phyloP scores from a whole-genome alignment of 2,329 filamentous ascomycete genomes.

The Huntiella abstrusa region DNA sequence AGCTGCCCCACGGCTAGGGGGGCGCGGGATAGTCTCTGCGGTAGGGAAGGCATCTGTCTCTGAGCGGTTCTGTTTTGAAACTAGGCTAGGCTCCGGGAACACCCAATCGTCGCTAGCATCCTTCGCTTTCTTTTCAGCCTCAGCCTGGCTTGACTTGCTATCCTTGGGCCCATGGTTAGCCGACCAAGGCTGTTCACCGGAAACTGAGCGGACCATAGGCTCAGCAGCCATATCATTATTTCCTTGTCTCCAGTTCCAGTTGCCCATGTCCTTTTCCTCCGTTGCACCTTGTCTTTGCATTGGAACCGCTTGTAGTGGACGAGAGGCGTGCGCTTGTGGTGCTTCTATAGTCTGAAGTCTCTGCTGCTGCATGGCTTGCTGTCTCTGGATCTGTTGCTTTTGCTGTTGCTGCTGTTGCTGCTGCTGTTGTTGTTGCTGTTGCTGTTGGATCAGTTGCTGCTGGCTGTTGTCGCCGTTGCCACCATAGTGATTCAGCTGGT shows the following conservation, averaged over 20 bases:
- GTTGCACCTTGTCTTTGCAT: constrained; percentile 13
- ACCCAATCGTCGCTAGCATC: constrained; percentile 73
- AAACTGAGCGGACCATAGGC: constrained; percentile 34
- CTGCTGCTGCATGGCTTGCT: constrained; percentile 27
- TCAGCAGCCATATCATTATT: constrained; percentile 23
- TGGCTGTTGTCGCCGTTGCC: neutral
- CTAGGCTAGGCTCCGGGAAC: constrained; percentile 63
- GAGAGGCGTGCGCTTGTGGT: too few relatives aligned
- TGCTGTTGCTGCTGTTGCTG: constrained; percentile 10
- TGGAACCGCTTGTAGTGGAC: neutral
- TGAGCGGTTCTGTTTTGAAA: constrained; percentile 38
- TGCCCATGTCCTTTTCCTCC: constrained; percentile 12
- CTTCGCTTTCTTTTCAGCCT: constrained; percentile 6
- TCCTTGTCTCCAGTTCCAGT: constrained; percentile 15
- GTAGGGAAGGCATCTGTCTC: constrained; percentile 79
- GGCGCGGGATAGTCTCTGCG: constrained; percentile 64
- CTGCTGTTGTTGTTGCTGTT: constrained; percentile 1
- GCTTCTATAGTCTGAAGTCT: constrained; percentile 19
- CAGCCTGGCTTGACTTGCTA: neutral
- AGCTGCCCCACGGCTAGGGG: constrained; percentile 45
- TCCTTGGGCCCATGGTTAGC: neutral
- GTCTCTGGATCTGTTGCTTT: constrained; percentile 4
- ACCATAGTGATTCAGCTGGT: constrained; percentile 23
- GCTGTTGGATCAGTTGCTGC: neutral
- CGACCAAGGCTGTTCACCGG: constrained; percentile 18